These are phyloP conservation scores for Aeschynomene evenia DNA, from an alignment of 306 rosid genomes.

Conservation along the genomic window DNA sequence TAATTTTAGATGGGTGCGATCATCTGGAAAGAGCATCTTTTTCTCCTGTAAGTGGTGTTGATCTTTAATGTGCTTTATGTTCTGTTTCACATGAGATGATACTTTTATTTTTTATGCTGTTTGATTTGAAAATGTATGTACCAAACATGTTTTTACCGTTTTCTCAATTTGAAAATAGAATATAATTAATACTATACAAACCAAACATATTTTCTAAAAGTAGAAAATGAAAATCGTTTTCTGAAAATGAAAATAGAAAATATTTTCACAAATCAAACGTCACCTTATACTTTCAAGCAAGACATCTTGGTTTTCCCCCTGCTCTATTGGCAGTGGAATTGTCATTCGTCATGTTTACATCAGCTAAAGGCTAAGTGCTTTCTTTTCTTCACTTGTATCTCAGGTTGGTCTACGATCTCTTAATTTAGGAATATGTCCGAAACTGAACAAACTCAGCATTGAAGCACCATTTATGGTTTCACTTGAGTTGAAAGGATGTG, in stretches of 20 bases:
- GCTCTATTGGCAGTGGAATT: neutral
- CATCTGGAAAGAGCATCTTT: constrained; percentile 76
- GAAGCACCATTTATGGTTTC: constrained; percentile 69
- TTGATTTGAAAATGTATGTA: constrained; percentile 4
- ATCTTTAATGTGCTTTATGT: neutral
- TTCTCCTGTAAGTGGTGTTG: constrained; percentile 67
- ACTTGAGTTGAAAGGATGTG: constrained; percentile 90
- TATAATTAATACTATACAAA: too few species aligned
- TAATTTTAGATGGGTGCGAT: constrained; percentile 84
- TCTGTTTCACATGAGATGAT: neutral
- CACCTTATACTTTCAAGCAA: neutral
- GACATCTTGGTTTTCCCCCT: neutral
- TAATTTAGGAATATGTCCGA: constrained; percentile 88
- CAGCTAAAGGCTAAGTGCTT: constrained; percentile 1
- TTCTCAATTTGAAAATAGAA: too few species aligned
- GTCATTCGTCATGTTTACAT: neutral
- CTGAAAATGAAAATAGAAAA: too few species aligned
- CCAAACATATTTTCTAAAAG: too few species aligned
- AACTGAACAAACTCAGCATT: constrained; percentile 60
- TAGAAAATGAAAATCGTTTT: too few species aligned
- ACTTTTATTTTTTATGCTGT: neutral
- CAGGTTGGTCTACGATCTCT: constrained; percentile 83
- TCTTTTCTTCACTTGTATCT: constrained; percentile 14
- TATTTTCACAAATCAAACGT: too few species aligned
- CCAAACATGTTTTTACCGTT: too few species aligned